Base-by-base conservation (phyloP, 306 rosid species). In the Corylus americana region DNA sequence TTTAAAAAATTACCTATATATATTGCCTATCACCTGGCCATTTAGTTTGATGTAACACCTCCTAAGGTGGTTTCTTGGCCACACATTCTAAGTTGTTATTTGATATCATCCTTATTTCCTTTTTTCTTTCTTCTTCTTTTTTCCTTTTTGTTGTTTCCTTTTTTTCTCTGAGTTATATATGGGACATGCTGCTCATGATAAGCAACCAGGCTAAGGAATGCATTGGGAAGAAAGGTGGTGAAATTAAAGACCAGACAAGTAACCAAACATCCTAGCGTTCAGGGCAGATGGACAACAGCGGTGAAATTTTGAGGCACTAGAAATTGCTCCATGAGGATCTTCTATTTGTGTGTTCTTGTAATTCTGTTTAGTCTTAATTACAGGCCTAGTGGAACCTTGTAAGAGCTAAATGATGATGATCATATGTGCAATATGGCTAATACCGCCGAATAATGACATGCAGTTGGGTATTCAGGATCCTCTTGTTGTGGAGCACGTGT, bases 201-300 rank as follows among this genome's bases (percentile, higher is more conserved):
- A 9, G 97, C 97, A 54, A 85, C 86, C 42, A 91, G 91, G 79
- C 86, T 94, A 74, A 90, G 98, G 88, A 92, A 95, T 77, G 81
- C 95, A 29, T 54, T 95, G 78, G 98, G 98, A 74, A 87, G 98
- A 84, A 95, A 95, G 88, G 98, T 95, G 35, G 70, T 95, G 77
- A 95, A 95, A 82, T 84, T 92, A 88, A 92, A 77, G 89, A 92
- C 98, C 45, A 85, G 98, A 69, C 98, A 91, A 72, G 87, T 92
- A 49, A 87, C 95, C 68, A 90, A 90, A 79, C 92, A 86, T 69
- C 97, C 97, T 9, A 94, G 97, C 31, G 97, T 91, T 79, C 98
- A 92, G 87, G 97, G 98, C 71, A 94, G 97, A 76, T 94, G 97
- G 98, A 89, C 93, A 54, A 94, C 97, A n/a, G 89, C 79, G 35